phyloP scores from a whole-genome alignment of 164 flowering plant species.

The Aristolochia californica region DNA sequence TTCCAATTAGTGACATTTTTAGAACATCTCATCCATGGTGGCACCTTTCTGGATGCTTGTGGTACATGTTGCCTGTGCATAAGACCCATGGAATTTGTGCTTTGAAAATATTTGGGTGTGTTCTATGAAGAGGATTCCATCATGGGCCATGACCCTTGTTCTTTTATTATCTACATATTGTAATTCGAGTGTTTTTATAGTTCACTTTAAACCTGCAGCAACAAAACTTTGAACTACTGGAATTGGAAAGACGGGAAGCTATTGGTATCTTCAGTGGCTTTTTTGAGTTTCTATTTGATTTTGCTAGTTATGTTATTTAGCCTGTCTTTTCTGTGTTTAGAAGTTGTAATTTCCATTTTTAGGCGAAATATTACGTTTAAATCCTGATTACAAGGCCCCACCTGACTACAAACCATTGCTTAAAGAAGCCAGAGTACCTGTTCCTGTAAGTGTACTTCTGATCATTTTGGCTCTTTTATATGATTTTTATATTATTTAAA shows the following conservation, averaged over 20 bases:
- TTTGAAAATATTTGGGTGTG: too few species aligned
- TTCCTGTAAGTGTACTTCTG: constrained; percentile 57
- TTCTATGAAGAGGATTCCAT: too few species aligned
- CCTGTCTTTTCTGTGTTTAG: not conserved
- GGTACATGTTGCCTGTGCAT: too few species aligned
- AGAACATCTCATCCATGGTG: too few species aligned
- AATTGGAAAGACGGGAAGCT: constrained; percentile 70
- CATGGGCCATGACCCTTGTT: not conserved
- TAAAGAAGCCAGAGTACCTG: constrained; percentile 68
- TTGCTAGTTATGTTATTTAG: not conserved
- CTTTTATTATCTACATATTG: not conserved
- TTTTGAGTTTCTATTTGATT: constrained; percentile 5
- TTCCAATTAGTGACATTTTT: too few species aligned
- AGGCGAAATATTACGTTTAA: constrained; percentile 82
- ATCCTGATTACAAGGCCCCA: constrained; percentile 80
- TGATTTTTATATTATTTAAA: not conserved
- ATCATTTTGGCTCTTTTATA: not conserved
- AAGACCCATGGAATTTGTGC: too few species aligned
- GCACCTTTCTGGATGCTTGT: too few species aligned
- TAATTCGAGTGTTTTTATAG: not conserved
- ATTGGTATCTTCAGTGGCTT: constrained; percentile 49
- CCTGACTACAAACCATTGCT: constrained; percentile 76
- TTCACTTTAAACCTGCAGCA: constrained; percentile 9
- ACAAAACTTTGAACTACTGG: constrained; percentile 44
- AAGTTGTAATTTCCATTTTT: constrained; percentile 1